These are phyloP conservation scores for Triticum timopheevii DNA, from an alignment of 176 grass and related monocot genomes.

Conservation along the genomic window DNA sequence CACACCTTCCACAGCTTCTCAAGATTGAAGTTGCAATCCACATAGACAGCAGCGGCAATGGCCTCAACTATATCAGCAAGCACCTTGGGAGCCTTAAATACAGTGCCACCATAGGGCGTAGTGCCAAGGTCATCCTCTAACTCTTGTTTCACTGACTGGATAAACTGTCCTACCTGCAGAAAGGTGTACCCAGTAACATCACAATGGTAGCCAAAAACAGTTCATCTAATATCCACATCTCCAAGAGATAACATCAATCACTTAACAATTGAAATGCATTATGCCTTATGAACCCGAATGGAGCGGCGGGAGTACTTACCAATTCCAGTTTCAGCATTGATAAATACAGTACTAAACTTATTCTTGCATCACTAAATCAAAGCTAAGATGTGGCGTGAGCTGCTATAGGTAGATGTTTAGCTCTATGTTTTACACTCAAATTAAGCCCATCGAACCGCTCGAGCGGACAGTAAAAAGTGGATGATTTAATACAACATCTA, in stretches of 20 bases:
- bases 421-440: background rate
- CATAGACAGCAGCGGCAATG: conserved; percentile 65
- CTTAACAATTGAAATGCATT: background rate
- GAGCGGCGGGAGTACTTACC: too few species aligned
- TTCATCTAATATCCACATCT: background rate
- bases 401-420: too few species aligned
- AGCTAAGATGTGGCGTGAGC: too few species aligned
- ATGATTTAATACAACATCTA: background rate
- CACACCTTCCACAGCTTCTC: conserved; percentile 74
- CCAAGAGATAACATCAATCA: background rate
- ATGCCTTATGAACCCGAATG: too few species aligned
- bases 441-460: background rate
- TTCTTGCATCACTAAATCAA: too few species aligned
- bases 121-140: conserved; percentile 31
- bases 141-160: conserved; percentile 48
- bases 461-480: background rate
- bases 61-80: conserved; percentile 80
- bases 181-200: background rate
- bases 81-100: conserved; percentile 67
- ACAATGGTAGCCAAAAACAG: conserved; percentile 3
- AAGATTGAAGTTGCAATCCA: conserved; percentile 80
- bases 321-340: too few species aligned
- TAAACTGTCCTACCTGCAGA: conserved; percentile 68
- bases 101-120: conserved; percentile 53
- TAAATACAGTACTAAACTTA: background rate